A percentile compares a stretch with the other conserved stretches of the same genome.
Evolutionary conservation across 495 filamentous ascomycete genomes (phyloP).

Genomic region (Amphirosellinia nigrospora): DNA sequence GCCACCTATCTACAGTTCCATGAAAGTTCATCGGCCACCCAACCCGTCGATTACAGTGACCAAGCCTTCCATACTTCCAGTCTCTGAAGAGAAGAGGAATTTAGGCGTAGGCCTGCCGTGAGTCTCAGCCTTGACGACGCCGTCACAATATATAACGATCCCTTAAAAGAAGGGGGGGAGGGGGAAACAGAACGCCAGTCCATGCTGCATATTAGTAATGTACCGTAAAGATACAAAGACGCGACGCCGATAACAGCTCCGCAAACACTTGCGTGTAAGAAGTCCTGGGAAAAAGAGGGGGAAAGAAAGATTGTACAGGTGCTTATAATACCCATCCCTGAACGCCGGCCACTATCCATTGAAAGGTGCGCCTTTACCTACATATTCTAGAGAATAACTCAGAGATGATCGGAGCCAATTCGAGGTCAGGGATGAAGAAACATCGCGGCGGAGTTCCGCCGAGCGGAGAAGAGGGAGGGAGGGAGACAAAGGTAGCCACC

Average conservation of each 20-base stretch:
- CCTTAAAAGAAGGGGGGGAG: neutral
- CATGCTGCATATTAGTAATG: conserved; percentile 25
- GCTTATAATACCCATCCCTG: neutral
- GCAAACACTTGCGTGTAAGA: neutral
- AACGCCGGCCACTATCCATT: conserved; percentile 15
- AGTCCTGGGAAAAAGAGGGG: neutral
- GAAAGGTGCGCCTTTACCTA: neutral
- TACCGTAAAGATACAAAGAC: conserved; percentile 12
- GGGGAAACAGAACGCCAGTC: conserved; percentile 17
- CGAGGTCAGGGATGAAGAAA: neutral
- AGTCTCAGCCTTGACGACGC: neutral
- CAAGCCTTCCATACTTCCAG: neutral
- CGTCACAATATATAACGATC: neutral
- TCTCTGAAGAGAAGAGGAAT: neutral
- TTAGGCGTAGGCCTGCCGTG: neutral
- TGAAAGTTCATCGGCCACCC: neutral
- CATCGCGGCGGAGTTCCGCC: neutral
- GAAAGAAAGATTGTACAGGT: conserved; percentile 5
- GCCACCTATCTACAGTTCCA: neutral
- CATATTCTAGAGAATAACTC: neutral
- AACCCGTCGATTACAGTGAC: neutral
- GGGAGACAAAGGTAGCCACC: neutral
- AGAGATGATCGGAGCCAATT: neutral
- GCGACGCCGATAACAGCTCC: neutral
- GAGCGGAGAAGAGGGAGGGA: neutral